Evolutionary conservation across 768 basidiomycete species (phyloP), one percentile per base, ranked within the genome.

Genomic region (Russula sp.): DNA sequence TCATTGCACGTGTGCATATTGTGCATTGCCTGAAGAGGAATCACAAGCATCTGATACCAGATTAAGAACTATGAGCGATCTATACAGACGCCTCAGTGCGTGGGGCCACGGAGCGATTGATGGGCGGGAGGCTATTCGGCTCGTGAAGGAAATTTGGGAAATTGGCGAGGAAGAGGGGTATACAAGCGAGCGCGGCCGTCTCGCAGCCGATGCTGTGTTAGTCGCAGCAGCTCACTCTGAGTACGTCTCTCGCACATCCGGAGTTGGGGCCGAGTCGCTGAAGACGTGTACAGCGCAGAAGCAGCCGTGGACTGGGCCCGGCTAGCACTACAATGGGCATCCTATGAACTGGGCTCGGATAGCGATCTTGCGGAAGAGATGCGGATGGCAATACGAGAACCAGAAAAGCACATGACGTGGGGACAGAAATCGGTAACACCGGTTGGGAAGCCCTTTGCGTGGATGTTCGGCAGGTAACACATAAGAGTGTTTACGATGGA

Each of bases 161-260:
- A 59, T 84, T 7, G 85, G 80, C 36, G 79, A 83, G 39, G 76
- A 80, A 65, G 86, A 87, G 72, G 83, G 82, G 0, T 87, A 87
- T 67, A 79, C 77, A 77, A 85, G 84, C 67, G 85, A 84, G 72
- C 75, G 85, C 42, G 86, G 85, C 10, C 74, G 78, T 64, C 73
- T 87, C 3, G 84, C 85, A 7, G 81, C 81, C 29, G 85, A 87
- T 68, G 83, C 81, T 10, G 76, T 76, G 7, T 80, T 76, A 74
- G 78, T 87, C 20, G 83, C 85, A 8, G 82, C 81, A 14, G 75
- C 84, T 5, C 84, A 86, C 73, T 79, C 77, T 7, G 83, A 86
- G 85, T 86, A 69, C 73, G 85, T 75, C 14, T 50, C 58, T 50
- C 39, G 41, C 36, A 46, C 7, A 35, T 25, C 13, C 9, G 29